Evolutionary conservation across 352 stramenopile genomes (phyloP).

Genomic region (Globisporangium paroecandrum): DNA sequence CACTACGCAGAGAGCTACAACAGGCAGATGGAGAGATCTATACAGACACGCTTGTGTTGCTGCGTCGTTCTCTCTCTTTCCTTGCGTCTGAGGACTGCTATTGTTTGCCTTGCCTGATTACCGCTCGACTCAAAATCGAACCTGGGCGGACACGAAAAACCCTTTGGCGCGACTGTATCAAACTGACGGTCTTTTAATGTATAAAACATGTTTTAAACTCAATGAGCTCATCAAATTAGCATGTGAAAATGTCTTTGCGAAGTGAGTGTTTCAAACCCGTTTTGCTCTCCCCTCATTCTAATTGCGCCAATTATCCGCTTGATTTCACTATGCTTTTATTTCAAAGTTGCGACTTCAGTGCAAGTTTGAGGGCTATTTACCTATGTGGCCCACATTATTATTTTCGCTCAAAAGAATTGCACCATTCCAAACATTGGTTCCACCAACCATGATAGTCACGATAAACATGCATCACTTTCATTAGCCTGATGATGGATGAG

Average conservation of each 20-base stretch:
- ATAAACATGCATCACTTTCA: neutral
- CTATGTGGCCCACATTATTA: neutral
- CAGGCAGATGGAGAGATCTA: neutral
- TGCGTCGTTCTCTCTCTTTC: slow-evolving; percentile 1
- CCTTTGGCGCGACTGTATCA: slow-evolving; percentile 10
- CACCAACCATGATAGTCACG: too few species aligned
- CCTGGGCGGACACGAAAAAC: slow-evolving; percentile 20
- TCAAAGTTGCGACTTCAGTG: neutral
- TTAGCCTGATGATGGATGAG: neutral
- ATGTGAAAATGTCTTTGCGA: neutral
- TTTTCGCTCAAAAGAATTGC: neutral
- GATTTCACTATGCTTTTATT: neutral
- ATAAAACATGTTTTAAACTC: neutral
- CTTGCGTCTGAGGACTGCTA: neutral
- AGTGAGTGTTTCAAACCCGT: slow-evolving; percentile 21
- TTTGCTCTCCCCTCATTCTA: neutral
- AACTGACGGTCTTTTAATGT: neutral
- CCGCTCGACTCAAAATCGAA: slow-evolving; percentile 19
- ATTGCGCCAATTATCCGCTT: neutral
- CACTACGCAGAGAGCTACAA: neutral
- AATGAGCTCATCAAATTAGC: neutral
- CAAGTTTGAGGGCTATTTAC: neutral
- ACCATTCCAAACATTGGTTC: neutral
- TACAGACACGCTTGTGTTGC: neutral
- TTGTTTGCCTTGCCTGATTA: slow-evolving; percentile 12